A percentile compares a stretch with the other conserved stretches of the same genome.
Evolutionary conservation across 805 yeast genomes (phyloP).

Genomic region (Ogataea ganodermae): DNA sequence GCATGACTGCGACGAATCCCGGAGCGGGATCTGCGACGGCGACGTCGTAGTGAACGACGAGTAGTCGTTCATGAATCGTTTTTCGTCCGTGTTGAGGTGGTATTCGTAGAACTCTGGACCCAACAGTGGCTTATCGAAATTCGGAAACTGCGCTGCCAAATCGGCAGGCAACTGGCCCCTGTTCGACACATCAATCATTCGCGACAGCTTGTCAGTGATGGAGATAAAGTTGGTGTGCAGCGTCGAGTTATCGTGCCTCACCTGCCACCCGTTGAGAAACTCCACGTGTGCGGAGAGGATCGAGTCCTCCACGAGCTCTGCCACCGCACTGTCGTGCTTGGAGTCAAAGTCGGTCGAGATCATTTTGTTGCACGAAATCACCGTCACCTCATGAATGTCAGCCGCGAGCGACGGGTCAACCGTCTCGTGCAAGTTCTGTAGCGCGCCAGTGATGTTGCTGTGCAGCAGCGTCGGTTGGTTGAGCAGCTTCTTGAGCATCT

Average conservation of each 20-base stretch:
- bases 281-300: conserved; percentile 32
- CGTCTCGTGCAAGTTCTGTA: conserved; percentile 12
- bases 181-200: conserved; percentile 27
- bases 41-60: conserved; percentile 35
- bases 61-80: conserved; percentile 28
- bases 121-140: conserved; percentile 24
- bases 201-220: conserved; percentile 24
- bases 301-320: conserved; percentile 19
- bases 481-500: conserved; percentile 30
- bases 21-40: conserved; percentile 30
- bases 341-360: conserved; percentile 16
- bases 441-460: conserved; percentile 11
- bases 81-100: conserved; percentile 27
- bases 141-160: conserved; percentile 21
- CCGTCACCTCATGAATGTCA: conserved; percentile 26
- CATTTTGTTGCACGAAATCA: conserved; percentile 32
- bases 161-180: conserved; percentile 27
- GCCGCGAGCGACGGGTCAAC: conserved; percentile 24
- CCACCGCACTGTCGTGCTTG: conserved; percentile 8
- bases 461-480: conserved; percentile 27
- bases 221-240: conserved; percentile 32
- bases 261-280: conserved; percentile 37
- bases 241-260: conserved; percentile 32
- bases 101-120: conserved; percentile 22
- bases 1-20: conserved; percentile 30